These are phyloP conservation scores for Lepidium africanum DNA, from an alignment of 345 rosid species.

Conservation along the genomic window DNA sequence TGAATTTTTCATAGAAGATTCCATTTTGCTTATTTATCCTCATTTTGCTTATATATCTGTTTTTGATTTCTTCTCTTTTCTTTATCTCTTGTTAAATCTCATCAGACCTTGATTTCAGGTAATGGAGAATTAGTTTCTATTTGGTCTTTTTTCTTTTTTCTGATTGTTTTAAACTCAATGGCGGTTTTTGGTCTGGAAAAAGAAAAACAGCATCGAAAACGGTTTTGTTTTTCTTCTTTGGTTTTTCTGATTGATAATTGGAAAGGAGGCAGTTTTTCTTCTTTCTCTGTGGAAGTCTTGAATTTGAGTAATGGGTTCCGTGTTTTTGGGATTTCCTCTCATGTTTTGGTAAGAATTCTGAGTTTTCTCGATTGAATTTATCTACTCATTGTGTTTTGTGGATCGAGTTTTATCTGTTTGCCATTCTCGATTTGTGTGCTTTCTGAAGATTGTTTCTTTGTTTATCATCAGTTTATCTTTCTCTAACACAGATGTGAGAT, in stretches of 20 bases:
- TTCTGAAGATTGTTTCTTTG: background rate
- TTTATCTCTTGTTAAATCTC: background rate
- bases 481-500: background rate
- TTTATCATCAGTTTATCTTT: background rate
- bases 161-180: slow-evolving; percentile 18
- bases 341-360: background rate
- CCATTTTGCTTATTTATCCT: slow-evolving; percentile 12
- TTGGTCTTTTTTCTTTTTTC: background rate
- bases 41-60: background rate
- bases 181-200: background rate
- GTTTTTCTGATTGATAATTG: background rate
- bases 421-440: background rate
- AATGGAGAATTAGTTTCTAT: background rate
- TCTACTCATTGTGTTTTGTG: background rate
- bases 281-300: background rate
- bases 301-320: slow-evolving; percentile 4
- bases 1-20: slow-evolving; percentile 22
- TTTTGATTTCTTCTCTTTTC: slow-evolving; percentile 1
- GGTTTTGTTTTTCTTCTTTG: background rate
- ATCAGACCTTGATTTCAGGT: slow-evolving; percentile 25
- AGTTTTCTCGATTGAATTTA: background rate
- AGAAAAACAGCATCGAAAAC: background rate
- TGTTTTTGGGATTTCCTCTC: background rate
- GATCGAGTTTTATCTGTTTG: slow-evolving; percentile 3
- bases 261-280: background rate